Evolutionary conservation across 179 eudicot genomes (phyloP).

Genomic region (Amaranthus tricolor): DNA sequence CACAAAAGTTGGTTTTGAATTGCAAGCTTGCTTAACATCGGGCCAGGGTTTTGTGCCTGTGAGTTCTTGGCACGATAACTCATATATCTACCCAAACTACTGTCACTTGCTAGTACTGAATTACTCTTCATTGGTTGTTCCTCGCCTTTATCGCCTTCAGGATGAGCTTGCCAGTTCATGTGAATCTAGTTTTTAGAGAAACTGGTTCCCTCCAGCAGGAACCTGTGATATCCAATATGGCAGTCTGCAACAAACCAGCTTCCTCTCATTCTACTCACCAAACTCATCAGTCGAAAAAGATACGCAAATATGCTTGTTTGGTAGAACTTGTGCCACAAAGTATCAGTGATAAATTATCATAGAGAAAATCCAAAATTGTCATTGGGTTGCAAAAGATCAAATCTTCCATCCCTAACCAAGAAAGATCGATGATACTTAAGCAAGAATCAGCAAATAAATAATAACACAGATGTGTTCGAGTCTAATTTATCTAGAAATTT

Average conservation of each 20-base stretch:
- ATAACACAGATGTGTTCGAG: neutral
- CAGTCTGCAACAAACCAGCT: neutral
- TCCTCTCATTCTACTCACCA: conserved; percentile 2
- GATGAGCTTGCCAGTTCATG: neutral
- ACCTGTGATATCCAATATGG: neutral
- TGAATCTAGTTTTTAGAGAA: neutral
- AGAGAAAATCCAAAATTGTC: neutral
- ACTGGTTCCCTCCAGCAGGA: conserved; percentile 3
- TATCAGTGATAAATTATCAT: conserved; percentile 5
- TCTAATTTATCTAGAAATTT: neutral
- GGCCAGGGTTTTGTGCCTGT: neutral
- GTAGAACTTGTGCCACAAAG: conserved; percentile 20
- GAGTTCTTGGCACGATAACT: conserved; percentile 24
- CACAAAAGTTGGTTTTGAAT: neutral
- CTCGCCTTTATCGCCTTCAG: neutral
- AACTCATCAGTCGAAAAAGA: neutral
- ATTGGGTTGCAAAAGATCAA: conserved; percentile 4
- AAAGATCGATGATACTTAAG: neutral
- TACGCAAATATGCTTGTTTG: neutral
- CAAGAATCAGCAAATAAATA: neutral
- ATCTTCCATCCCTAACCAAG: neutral
- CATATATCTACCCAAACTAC: conserved; percentile 23
- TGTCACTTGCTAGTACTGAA: conserved; percentile 15
- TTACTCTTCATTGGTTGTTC: neutral
- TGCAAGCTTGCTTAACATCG: neutral